Evolutionary conservation across 2,329 filamentous ascomycete species (phyloP).

Genomic region (Aspergillus fijiensis): DNA sequence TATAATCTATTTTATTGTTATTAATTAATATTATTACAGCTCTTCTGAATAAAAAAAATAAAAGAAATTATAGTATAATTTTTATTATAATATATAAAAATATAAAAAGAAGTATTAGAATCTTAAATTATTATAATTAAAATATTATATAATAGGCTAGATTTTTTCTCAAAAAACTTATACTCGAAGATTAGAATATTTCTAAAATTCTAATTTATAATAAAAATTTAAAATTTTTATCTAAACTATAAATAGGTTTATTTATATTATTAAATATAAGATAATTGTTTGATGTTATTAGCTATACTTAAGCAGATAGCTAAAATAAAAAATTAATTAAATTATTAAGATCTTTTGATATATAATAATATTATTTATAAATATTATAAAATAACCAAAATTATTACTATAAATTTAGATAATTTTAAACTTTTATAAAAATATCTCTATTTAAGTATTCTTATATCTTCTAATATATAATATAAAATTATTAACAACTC

Average conservation of each 20-base stretch:
- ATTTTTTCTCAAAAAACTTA: not conserved
- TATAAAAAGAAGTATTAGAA: too few relatives aligned
- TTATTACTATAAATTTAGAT: not conserved
- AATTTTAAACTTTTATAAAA: not conserved
- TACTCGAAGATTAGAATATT: not conserved
- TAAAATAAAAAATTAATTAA: conserved; percentile 1
- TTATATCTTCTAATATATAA: not conserved
- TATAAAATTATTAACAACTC: not conserved
- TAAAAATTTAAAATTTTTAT: conserved; percentile 7
- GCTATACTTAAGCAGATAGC: not conserved
- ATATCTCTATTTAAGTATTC: not conserved
- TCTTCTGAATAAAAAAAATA: too few relatives aligned
- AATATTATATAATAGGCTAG: too few relatives aligned
- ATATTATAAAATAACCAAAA: not conserved
- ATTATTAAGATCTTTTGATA: not conserved
- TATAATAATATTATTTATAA: not conserved
- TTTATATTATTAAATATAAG: conserved; percentile 10
- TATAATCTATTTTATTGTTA: too few relatives aligned
- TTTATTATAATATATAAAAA: too few relatives aligned
- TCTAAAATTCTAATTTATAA: not conserved
- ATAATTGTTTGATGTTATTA: conserved; percentile 1
- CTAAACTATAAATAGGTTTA: conserved; percentile 5
- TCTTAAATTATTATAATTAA: too few relatives aligned
- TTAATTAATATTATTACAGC: too few relatives aligned
- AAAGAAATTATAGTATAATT: too few relatives aligned